These are phyloP conservation scores for Dentipellis fragilis DNA, from an alignment of 768 basidiomycete genomes.

Conservation along the genomic window DNA sequence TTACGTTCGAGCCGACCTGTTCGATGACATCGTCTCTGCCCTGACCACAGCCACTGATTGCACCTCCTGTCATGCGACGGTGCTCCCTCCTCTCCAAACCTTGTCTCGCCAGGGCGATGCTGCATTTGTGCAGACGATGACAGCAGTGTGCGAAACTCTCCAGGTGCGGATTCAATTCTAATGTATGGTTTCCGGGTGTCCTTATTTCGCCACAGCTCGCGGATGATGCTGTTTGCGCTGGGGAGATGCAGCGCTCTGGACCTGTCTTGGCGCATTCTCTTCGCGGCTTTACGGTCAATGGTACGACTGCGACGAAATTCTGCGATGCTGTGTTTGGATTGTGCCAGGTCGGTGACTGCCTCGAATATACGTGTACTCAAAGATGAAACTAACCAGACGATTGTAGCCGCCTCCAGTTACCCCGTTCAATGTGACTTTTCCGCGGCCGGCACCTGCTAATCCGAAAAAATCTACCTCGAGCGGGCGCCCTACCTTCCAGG, in stretches of 20 bases:
- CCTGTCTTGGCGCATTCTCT: constrained; percentile 1
- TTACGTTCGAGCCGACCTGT: background rate
- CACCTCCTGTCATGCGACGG: background rate
- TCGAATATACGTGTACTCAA: too few species aligned
- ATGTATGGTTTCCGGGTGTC: too few species aligned
- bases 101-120: background rate
- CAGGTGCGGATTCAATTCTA: background rate
- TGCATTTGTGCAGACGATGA: background rate
- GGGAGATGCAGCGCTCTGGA: background rate
- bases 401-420: background rate
- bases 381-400: too few species aligned
- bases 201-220: background rate
- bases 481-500: background rate
- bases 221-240: constrained; percentile 1
- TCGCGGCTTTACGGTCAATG: background rate
- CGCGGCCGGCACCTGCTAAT: background rate
- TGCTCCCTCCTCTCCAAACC: background rate
- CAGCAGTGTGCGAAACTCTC: background rate
- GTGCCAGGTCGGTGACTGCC: background rate
- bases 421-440: background rate
- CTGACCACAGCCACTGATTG: background rate
- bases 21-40: background rate
- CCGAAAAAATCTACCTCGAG: background rate
- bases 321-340: constrained; percentile 2
- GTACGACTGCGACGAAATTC: constrained; percentile 1